Base-by-base conservation (phyloP, 2,329 filamentous ascomycete genomes). In the Colletotrichum nymphaeae region DNA sequence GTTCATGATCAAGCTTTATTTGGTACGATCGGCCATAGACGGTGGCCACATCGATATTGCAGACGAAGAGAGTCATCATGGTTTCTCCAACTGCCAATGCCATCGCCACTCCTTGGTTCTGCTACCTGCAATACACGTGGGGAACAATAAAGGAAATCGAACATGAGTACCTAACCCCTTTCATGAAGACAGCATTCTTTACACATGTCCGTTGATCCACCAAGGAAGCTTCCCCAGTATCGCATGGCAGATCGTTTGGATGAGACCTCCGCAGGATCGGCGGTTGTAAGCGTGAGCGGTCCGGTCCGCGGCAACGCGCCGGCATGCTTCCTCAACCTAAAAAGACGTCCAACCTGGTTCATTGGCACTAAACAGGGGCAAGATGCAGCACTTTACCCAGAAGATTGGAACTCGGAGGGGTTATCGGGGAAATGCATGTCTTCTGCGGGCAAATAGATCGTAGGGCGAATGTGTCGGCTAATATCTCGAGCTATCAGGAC, bases 321-420 rank as follows among this genome's bases (percentile, higher is more conserved):
- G 67, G 19, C 22, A 9, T 49, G 19, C 42, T 49, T 24, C n/a
- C 4, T 35, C 8, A 35, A 60, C 28, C 28, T 22, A 24, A 63
- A 53, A n/a, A 1, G 24, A 5, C n/a, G 32, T 56, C 35, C 46
- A 24, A 3, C 37, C 42, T 14, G 60, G 49, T 56, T 46, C 58
- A 55, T 32, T 37, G 16, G 19, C 46, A 46, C 67, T 73, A 70
- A 60, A 65, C 67, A 73, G 70, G 70, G 42, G 70, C 22, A 57
- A 1, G n/a, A 73, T 73, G 70, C 56, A 70, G 55, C 46, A 70
- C 14, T 55, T 49, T 57, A 49, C 49, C 60, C 55, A 60, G 22
- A 49, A 9, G 22, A 19, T 28, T 52, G 67, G 67, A 49, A 65
- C 22, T 28, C 56, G 49, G 30, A 55, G 32, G n/a, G 22, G 11